Conservation (phyloP, 2,329 filamentous ascomycete species). For the Curvularia hawaiiensis region DNA sequence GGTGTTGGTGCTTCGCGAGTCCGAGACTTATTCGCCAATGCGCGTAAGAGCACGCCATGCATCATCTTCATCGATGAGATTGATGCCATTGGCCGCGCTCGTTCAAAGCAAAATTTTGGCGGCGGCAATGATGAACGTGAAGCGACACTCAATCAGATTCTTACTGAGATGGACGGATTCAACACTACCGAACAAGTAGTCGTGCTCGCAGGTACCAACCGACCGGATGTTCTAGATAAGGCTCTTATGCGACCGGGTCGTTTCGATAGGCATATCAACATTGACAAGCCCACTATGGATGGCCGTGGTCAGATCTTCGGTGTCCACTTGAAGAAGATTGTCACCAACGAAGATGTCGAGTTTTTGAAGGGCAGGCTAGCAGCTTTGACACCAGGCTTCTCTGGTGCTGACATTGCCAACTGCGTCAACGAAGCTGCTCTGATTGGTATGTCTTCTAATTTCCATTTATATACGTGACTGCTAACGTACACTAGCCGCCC, state of each 20-base stretch:
- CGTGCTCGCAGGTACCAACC: slow-evolving; percentile 94
- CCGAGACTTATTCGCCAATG: slow-evolving; percentile 90
- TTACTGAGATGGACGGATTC: slow-evolving; percentile 99
- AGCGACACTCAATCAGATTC: slow-evolving; percentile 94
- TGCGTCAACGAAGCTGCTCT: slow-evolving; percentile 97
- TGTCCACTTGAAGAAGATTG: slow-evolving; percentile 93
- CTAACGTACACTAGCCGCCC: slow-evolving; percentile 71
- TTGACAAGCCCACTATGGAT: slow-evolving; percentile 95
- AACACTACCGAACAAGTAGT: slow-evolving; percentile 97
- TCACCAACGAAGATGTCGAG: slow-evolving; percentile 88
- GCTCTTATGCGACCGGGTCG: slow-evolving; percentile 95
- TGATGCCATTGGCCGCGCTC: slow-evolving; percentile 92
- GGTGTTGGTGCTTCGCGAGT: slow-evolving; percentile 97
- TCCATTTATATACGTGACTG: slow-evolving; percentile 5
- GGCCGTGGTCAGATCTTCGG: slow-evolving; percentile 95
- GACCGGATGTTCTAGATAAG: slow-evolving; percentile 92
- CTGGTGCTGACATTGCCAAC: slow-evolving; percentile 97
- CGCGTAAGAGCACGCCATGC: slow-evolving; percentile 93
- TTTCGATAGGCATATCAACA: slow-evolving; percentile 95
- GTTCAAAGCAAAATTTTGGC: slow-evolving; percentile 80
- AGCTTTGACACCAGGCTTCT: slow-evolving; percentile 93
- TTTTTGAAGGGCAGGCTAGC: slow-evolving; percentile 86
- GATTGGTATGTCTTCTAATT: slow-evolving; percentile 72
- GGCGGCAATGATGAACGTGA: slow-evolving; percentile 98
- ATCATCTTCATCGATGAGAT: slow-evolving; percentile 99